Evolutionary conservation across 768 basidiomycete species (phyloP), one percentile per base, ranked within the genome.

Genomic region (Russula olivacea): DNA sequence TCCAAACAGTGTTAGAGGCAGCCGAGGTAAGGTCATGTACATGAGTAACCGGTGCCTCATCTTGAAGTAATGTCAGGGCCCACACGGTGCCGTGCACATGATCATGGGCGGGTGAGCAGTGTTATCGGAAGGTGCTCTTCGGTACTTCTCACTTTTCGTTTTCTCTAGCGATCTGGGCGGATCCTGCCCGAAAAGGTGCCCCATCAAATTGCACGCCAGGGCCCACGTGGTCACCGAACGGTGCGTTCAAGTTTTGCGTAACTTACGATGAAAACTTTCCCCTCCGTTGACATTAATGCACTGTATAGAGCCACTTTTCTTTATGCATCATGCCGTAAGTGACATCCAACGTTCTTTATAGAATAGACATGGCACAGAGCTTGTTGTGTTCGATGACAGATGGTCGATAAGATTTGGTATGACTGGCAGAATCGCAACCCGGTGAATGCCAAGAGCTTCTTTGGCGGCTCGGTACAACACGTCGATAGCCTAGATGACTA

Each of bases 391-490:
- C n/a, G 47, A 6, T n/a, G 25, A 36, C 59, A 72, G 72, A 75
- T 75, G 74, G 66, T 76, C 53, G 76, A 76, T 65, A 74, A 74
- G 59, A 58, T 76, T 17, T 76, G 76, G 75, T 74, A 53, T 55
- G 72, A 75, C 54, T 76, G 75, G 75, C 76, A 76, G 53, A 60
- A 61, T 56, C 59, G 59, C 12, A 48, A 72, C 59, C 32, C 64
- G 1, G 54, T 48, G 12, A 76, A 73, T 64, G 63, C 60, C 56
- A 59, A 63, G 52, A 69, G 70, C 32, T 76, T 70, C 64, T 64
- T 66, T 25, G 76, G 76, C 54, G 76, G 75, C 4, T 69, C 72
- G 4, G 69, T 73, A 6, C 66, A 74, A 52, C 66, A 67, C 43
- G 25, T 73, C 25, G 55, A 70, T 38, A 73, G 68, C 55, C 15